Base-by-base conservation (phyloP, 257 asterid species). In the Rehmannia glutinosa region DNA sequence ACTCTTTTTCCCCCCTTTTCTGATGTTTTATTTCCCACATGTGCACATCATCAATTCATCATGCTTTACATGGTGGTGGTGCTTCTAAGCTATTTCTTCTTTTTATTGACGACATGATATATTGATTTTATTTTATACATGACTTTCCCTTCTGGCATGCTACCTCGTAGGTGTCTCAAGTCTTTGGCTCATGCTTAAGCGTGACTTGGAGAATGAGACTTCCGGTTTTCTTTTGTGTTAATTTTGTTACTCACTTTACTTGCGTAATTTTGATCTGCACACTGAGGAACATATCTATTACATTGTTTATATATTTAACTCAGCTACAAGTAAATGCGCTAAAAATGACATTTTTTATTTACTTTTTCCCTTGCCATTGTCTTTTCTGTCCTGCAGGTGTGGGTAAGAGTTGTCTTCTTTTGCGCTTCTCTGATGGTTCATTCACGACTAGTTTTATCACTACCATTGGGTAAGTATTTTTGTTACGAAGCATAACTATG, bases 321-420 rank as follows among this genome's bases (percentile, higher is more conserved):
- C 24, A 42, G 4, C 19, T 19, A 54, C 53, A 42, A 25, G 58
- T 25, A 25, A 54, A 12, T 53, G 27, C 24, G 35, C 28, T 43
- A 54, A 36, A 62, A 27, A 86, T 82, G 94, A 91, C 95, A 78
- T 83, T 84, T 86, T 79, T 92, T 1, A 89, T 79, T 92, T 1
- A 89, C 96, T 76, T 86, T 91, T 78, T 89, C 86, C 79, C 86
- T 86, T 73, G 84, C 92, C 28, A 83, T 85, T 56, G 71, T 79
- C 24, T 15, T 43, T 46, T 7, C 17, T 46, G 17, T 46, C 52
- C 52, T 16, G 2, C 52, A 46, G 52, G 52, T 46, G 52, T 46
- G 52, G 52, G 52, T 46, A 46, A 46, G 52, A 46, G 52, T 46
- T 46, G 52, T 46, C 52, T 46, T 6, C 52, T 46, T 46, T 15